phyloP scores from a whole-genome alignment of 2,329 filamentous ascomycete species.

The Clonostachys sp. region DNA sequence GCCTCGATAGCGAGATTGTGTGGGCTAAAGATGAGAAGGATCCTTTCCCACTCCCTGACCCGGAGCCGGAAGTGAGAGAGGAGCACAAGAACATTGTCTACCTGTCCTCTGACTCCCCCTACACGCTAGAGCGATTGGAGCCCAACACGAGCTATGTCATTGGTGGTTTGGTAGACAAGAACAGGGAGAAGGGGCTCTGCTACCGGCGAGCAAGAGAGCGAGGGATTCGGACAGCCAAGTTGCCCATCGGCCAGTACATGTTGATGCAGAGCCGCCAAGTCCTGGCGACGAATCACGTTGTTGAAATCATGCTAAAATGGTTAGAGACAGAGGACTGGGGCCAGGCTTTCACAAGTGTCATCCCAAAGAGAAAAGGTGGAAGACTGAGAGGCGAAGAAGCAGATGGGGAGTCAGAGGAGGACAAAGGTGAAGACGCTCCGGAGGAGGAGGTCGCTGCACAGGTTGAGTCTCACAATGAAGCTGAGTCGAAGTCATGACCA shows the following conservation, averaged over 20 bases:
- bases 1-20: conserved; percentile 16
- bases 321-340: conserved; percentile 89
- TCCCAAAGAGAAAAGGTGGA: conserved; percentile 87
- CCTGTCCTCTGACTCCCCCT: conserved; percentile 83
- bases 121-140: conserved; percentile 77
- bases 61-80: conserved; percentile 21
- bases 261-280: conserved; percentile 84
- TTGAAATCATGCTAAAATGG: conserved; percentile 95
- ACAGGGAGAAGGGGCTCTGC: conserved; percentile 91
- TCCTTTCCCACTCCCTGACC: conserved; percentile 23
- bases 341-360: conserved; percentile 78
- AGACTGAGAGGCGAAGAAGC: conserved; percentile 43
- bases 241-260: conserved; percentile 95
- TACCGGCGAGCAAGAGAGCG: conserved; percentile 72
- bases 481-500: too few relatives aligned
- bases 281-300: conserved; percentile 89
- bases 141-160: conserved; percentile 90
- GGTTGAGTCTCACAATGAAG: not conserved
- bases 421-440: conserved; percentile 10
- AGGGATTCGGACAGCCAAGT: conserved; percentile 80
- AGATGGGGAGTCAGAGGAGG: conserved; percentile 7
- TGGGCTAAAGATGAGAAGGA: conserved; percentile 23
- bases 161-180: conserved; percentile 92
- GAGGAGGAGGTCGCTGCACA: conserved; percentile 18
- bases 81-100: conserved; percentile 63